These are phyloP conservation scores for Keithomyces neogunnii DNA, from an alignment of 2,329 filamentous ascomycete species.

Conservation along the genomic window DNA sequence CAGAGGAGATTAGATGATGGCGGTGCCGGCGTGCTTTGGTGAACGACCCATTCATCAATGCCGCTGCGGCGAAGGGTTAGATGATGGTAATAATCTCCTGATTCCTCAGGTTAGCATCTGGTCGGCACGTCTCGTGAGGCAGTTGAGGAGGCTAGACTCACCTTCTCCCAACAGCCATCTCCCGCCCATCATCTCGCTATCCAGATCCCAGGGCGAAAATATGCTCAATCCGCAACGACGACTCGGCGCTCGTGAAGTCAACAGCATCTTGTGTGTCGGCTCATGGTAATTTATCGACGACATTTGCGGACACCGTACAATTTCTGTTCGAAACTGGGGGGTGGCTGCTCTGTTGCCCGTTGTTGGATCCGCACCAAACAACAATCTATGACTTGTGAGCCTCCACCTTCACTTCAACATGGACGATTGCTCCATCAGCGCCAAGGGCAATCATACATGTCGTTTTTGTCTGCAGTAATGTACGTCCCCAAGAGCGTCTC, in stretches of 20 bases:
- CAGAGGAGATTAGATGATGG: conserved; percentile 31
- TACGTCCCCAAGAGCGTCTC: conserved; percentile 29
- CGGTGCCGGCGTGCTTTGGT: conserved; percentile 34
- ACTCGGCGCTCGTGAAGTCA: conserved; percentile 30
- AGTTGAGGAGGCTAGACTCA: conserved; percentile 12
- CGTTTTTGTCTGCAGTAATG: conserved; percentile 34
- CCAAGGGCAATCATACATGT: conserved; percentile 22
- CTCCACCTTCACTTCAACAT: not conserved
- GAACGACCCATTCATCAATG: conserved; percentile 23
- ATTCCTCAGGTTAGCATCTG: not conserved
- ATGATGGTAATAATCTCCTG: conserved; percentile 25
- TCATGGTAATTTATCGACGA: conserved; percentile 40
- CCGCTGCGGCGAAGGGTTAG: conserved; percentile 19
- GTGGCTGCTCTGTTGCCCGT: not conserved
- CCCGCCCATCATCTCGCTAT: conserved; percentile 18
- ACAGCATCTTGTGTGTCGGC: conserved; percentile 30
- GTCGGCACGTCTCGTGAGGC: not conserved
- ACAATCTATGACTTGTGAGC: conserved; percentile 4
- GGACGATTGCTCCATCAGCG: not conserved
- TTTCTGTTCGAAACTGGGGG: conserved; percentile 21
- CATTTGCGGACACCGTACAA: conserved; percentile 29
- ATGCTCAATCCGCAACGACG: conserved; percentile 24
- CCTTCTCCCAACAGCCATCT: conserved; percentile 30
- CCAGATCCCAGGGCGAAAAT: conserved; percentile 27
- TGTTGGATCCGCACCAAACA: conserved; percentile 4